Percentiles rank a stretch among this genome's conserved stretches.
Evolutionary conservation across 768 basidiomycete genomes (phyloP).

Genomic region (Boletus patriciae): DNA sequence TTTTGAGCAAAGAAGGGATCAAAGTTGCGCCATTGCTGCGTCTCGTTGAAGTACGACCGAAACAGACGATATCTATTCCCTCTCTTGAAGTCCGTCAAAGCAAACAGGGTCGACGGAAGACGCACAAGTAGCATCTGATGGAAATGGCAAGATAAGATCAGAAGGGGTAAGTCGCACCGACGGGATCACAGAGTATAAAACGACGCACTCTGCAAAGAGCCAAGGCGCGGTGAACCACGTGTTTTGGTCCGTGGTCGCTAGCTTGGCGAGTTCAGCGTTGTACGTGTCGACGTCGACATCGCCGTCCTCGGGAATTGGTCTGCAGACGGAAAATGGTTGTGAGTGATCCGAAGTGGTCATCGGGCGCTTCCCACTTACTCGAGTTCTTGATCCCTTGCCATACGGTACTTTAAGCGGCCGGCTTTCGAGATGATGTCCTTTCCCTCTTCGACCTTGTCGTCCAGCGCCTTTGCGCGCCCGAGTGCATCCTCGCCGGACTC

Average conservation of each 20-base stretch:
- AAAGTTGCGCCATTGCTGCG: constrained; percentile 66
- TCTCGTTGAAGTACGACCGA: constrained; percentile 67
- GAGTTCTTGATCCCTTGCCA: constrained; percentile 72
- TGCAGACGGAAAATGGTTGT: constrained; percentile 25
- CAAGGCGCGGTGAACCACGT: constrained; percentile 94
- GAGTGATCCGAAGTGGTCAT: neutral
- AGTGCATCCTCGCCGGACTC: constrained; percentile 4
- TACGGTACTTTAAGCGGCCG: constrained; percentile 82
- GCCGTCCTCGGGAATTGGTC: constrained; percentile 73
- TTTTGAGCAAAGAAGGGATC: constrained; percentile 89
- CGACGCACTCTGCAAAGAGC: constrained; percentile 89
- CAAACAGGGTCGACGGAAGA: neutral
- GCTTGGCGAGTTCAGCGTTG: constrained; percentile 65
- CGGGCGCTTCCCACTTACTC: constrained; percentile 45
- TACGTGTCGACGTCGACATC: constrained; percentile 70
- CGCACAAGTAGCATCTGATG: constrained; percentile 71
- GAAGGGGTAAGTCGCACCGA: neutral
- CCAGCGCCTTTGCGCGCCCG: constrained; percentile 28
- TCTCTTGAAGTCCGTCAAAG: neutral
- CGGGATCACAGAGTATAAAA: neutral
- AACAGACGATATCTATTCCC: constrained; percentile 74
- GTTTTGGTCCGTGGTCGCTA: constrained; percentile 47
- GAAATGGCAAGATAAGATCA: neutral
- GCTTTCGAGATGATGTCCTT: constrained; percentile 72
- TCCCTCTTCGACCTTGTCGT: constrained; percentile 65